Conservation (phyloP, 2,329 filamentous ascomycete species). For the Teratosphaeria destructans region DNA sequence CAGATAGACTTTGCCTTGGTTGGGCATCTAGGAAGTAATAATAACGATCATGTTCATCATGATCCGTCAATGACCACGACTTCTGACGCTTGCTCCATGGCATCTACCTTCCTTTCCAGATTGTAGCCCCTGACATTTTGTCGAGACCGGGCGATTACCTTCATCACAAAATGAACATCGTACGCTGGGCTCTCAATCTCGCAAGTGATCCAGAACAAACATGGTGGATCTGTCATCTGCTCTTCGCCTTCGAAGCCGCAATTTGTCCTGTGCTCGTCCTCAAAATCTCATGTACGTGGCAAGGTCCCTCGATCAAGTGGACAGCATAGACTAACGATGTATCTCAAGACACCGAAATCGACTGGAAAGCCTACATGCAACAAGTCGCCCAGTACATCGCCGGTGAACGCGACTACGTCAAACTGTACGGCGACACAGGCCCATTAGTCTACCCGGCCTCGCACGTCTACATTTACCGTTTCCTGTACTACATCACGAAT, state of each 20-base stretch:
- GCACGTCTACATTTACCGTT: constrained; percentile 84
- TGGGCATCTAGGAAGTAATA: too few relatives aligned
- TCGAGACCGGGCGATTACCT: background rate
- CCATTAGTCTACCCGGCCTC: constrained; percentile 90
- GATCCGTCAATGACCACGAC: background rate
- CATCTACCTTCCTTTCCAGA: background rate
- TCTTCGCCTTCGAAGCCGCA: constrained; percentile 59
- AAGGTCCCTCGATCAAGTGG: background rate
- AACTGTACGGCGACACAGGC: constrained; percentile 78
- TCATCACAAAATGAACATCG: constrained; percentile 23
- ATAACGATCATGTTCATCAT: background rate
- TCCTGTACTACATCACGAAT: constrained; percentile 67
- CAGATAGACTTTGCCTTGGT: background rate
- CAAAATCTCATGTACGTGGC: constrained; percentile 67
- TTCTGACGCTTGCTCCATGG: background rate
- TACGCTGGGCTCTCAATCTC: constrained; percentile 29
- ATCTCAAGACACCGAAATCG: constrained; percentile 79
- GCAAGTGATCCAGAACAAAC: constrained; percentile 46
- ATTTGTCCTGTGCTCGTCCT: constrained; percentile 67
- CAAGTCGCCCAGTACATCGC: constrained; percentile 69
- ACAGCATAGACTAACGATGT: background rate
- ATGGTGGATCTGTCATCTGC: constrained; percentile 53
- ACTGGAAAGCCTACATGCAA: constrained; percentile 96
- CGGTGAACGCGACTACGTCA: constrained; percentile 80
- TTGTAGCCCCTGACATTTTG: background rate